Conservation (phyloP, 306 rosid genomes). For the Ziziphus jujuba region DNA sequence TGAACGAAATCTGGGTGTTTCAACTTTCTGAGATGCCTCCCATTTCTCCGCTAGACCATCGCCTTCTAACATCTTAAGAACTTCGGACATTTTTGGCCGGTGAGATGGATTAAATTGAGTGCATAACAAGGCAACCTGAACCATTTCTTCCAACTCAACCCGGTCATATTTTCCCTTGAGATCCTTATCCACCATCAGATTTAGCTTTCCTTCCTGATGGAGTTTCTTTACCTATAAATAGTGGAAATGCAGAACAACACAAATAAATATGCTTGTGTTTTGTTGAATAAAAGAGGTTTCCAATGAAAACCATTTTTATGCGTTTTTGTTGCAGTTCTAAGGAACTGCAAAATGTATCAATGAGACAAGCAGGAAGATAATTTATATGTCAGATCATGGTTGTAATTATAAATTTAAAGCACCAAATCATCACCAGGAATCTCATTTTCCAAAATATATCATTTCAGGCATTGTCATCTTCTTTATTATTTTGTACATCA, state of each 20-base stretch:
- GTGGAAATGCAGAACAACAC: neutral
- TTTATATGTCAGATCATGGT: neutral
- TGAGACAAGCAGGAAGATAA: neutral
- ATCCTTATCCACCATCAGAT: conserved; percentile 87
- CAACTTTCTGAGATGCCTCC: conserved; percentile 86
- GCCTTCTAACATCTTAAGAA: conserved; percentile 91
- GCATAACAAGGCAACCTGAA: conserved; percentile 85
- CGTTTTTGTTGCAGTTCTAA: neutral
- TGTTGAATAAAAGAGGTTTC: too few species aligned
- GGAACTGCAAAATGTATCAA: neutral
- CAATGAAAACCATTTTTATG: too few species aligned
- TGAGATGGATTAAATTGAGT: conserved; percentile 87
- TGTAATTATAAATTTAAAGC: conserved; percentile 3
- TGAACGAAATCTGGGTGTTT: conserved; percentile 63
- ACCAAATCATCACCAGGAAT: neutral
- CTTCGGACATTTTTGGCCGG: conserved; percentile 97
- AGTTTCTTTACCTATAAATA: conserved; percentile 82
- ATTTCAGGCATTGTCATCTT: conserved; percentile 1
- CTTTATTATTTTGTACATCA: neutral
- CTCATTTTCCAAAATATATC: neutral
- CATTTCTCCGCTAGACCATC: conserved; percentile 97
- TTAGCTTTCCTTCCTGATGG: conserved; percentile 78
- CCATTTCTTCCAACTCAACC: conserved; percentile 89
- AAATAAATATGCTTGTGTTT: neutral
- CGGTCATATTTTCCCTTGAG: conserved; percentile 63